These are phyloP conservation scores for Tuctoria greenei DNA, from an alignment of 176 grass and related monocot species.

Conservation along the genomic window DNA sequence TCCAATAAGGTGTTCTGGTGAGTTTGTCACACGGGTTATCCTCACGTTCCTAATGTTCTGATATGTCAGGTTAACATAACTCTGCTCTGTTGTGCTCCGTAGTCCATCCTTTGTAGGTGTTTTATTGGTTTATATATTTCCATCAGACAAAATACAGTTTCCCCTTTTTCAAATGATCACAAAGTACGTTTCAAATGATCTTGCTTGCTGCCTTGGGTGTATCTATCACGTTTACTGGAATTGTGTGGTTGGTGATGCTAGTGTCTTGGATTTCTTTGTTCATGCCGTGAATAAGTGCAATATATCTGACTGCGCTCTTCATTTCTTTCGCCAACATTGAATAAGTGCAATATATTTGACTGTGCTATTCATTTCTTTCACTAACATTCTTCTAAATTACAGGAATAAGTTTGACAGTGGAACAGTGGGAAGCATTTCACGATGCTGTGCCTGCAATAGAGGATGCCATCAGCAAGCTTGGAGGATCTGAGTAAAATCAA, in stretches of 20 bases:
- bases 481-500: neutral
- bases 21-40: neutral
- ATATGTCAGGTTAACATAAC: neutral
- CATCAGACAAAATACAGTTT: neutral
- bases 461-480: neutral
- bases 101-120: neutral
- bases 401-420: conserved; percentile 76
- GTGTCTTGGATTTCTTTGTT: neutral
- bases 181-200: neutral
- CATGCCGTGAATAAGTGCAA: neutral
- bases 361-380: neutral
- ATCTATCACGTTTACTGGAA: neutral
- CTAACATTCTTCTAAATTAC: conserved; percentile 7
- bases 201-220: neutral
- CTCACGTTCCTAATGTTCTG: neutral
- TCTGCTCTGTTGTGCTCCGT: neutral
- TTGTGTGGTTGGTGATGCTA: neutral
- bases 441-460: conserved; percentile 63
- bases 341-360: conserved; percentile 28
- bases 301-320: neutral
- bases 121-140: neutral
- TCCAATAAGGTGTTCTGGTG: neutral
- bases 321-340: conserved; percentile 22
- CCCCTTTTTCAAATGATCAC: neutral
- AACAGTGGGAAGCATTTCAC: conserved; percentile 82